Base-by-base conservation (phyloP, 1,284 basidiomycete genomes). In the Naganishia sp. region DNA sequence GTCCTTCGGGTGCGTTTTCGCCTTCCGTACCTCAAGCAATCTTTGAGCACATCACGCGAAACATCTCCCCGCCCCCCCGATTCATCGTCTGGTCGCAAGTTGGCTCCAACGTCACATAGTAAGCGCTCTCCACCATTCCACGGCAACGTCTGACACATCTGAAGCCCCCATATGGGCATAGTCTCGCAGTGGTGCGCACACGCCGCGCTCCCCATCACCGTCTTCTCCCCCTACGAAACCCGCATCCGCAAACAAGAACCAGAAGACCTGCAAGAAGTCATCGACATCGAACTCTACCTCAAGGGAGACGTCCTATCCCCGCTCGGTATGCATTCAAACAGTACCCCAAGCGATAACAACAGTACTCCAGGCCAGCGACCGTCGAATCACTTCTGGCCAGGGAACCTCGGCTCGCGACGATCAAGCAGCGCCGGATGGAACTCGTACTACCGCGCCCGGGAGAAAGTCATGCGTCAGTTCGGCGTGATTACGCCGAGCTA, bases 241-340 rank as follows among this genome's bases (percentile, higher is more conserved):
- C 69, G 76, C 0, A 65, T 78, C 1, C 67, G 75, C 23, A 75
- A 75, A 53, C 47, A 49, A 6, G 69, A 66, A 32, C 70, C 74
- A 31, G 50, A 72, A 13, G 72, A 73, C 1, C 68, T 78, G 1
- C 68, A 74, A 31, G 71, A 76, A 46, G 75, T 73, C 2, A 74
- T 78, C 23, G 75, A 76, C 13, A 74, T 78, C 58, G 72, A 74
- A n/a, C 74, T 78, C 74, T 78, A 77, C 68, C 71, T 72, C 43
- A 72, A 68, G 61, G 73, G 10, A 45, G 66, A 28, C 21, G 31
- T 43, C 6, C n/a, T 46, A 10, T 46, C 50, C 21, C 51, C 41
- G 10, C 41, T 49, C 25, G 61, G 61, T 47, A 3, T 45, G 18
- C 42, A 57, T n/a, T 43, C 35, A 35, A n/a, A 25, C 51, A 53